Conservation (phyloP, 202 grass and related monocot species). For the Digitaria exilis region DNA sequence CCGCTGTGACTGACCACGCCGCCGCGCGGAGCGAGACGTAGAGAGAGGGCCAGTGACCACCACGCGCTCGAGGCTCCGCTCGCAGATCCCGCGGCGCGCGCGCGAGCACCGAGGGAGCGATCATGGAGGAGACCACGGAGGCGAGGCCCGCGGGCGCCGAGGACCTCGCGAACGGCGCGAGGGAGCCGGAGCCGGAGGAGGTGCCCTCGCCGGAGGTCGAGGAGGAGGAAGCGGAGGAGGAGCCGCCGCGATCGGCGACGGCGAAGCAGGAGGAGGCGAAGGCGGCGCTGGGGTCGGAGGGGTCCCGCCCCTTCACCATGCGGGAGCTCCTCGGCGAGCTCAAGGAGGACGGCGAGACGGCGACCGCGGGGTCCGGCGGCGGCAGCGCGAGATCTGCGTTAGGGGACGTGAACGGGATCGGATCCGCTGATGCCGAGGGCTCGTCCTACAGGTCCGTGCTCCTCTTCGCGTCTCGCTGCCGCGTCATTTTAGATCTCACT, state of each 20-base stretch:
- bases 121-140: constrained; percentile 58
- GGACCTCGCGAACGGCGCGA: constrained; percentile 43
- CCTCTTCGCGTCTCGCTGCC: not conserved
- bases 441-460: constrained; percentile 71
- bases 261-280: constrained; percentile 48
- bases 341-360: constrained; percentile 67
- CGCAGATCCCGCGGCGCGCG: constrained; percentile 38
- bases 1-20: constrained; percentile 24
- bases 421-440: constrained; percentile 52
- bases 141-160: constrained; percentile 15
- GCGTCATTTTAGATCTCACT: constrained; percentile 40
- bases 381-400: constrained; percentile 51
- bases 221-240: constrained; percentile 46
- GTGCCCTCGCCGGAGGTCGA: constrained; percentile 7
- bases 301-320: constrained; percentile 73
- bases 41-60: constrained; percentile 31
- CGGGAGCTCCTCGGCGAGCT: constrained; percentile 81
- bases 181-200: constrained; percentile 33
- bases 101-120: not conserved
- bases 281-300: constrained; percentile 49
- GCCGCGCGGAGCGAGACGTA: constrained; percentile 25
- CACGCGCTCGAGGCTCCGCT: constrained; percentile 22
- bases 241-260: constrained; percentile 57
- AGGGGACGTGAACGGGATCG: constrained; percentile 40
- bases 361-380: not conserved